phyloP scores from a whole-genome alignment of 345 rosid species.

The Schrenkiella parvula region DNA sequence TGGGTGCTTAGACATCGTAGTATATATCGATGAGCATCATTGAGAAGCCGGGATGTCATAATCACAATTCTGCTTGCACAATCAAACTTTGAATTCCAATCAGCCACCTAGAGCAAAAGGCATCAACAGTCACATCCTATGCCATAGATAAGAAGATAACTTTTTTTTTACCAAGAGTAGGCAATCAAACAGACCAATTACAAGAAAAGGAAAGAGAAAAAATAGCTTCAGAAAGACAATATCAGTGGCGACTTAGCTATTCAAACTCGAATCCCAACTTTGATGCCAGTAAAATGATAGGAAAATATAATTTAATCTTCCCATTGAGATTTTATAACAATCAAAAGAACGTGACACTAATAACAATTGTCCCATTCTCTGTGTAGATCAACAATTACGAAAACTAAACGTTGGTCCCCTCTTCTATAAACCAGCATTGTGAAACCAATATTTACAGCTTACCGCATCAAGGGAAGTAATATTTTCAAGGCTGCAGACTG shows the following conservation, averaged over 20 bases:
- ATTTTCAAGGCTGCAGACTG: conserved; percentile 82
- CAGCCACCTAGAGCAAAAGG: conserved; percentile 47
- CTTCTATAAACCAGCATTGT: not conserved
- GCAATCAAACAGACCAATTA: not conserved
- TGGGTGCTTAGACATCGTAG: conserved; percentile 72
- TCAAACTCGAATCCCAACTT: not conserved
- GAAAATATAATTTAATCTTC: not conserved
- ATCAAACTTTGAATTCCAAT: conserved; percentile 59
- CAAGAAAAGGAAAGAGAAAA: not conserved
- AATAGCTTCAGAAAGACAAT: not conserved
- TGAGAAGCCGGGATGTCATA: conserved; percentile 76
- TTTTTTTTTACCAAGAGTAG: not conserved
- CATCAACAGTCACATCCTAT: not conserved
- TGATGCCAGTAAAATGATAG: not conserved
- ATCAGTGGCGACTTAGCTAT: not conserved
- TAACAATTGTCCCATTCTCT: not conserved
- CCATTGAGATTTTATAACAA: not conserved
- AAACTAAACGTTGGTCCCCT: not conserved
- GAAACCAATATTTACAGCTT: conserved; percentile 20
- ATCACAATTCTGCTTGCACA: conserved; percentile 52
- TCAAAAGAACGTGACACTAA: not conserved
- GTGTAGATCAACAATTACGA: not conserved
- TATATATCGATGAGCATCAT: conserved; percentile 91
- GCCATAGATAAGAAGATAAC: not conserved
- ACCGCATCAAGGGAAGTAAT: conserved; percentile 74